Evolutionary conservation across 345 rosid species (phyloP).

Genomic region (Lepidium didymum): DNA sequence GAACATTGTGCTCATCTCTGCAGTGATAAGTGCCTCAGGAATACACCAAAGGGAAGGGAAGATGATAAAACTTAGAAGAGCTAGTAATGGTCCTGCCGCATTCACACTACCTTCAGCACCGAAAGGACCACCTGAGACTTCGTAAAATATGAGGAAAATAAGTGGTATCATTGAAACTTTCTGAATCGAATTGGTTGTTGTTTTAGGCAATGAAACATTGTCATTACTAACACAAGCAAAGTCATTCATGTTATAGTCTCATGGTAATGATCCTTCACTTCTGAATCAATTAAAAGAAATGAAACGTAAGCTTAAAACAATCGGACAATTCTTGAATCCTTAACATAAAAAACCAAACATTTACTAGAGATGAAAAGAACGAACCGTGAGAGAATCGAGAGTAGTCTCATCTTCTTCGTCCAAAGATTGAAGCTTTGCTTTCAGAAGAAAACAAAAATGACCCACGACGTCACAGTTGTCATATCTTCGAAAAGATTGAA

Average conservation of each 20-base stretch:
- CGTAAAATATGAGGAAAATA: slow-evolving; percentile 38
- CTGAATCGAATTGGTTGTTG: slow-evolving; percentile 10
- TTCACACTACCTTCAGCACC: slow-evolving; percentile 64
- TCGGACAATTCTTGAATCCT: neutral
- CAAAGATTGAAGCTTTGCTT: neutral
- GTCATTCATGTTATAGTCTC: slow-evolving; percentile 28
- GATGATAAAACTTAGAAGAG: slow-evolving; percentile 54
- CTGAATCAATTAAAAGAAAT: slow-evolving; percentile 12
- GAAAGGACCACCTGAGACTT: slow-evolving; percentile 52
- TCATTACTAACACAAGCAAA: slow-evolving; percentile 6
- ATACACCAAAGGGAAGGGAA: slow-evolving; percentile 70
- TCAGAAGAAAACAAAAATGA: slow-evolving; percentile 2
- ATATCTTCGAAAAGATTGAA: neutral
- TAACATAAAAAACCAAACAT: neutral
- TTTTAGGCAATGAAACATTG: slow-evolving; percentile 31
- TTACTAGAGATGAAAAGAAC: neutral
- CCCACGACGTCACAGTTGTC: neutral
- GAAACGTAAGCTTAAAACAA: neutral
- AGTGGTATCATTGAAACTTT: slow-evolving; percentile 64
- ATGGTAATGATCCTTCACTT: slow-evolving; percentile 22
- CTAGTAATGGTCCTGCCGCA: slow-evolving; percentile 69
- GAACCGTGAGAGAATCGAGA: neutral
- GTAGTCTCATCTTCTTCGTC: neutral
- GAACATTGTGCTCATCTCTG: slow-evolving; percentile 83
- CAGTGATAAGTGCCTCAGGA: slow-evolving; percentile 73